phyloP scores from a whole-genome alignment of 345 rosid species.

The Nephelium lappaceum region DNA sequence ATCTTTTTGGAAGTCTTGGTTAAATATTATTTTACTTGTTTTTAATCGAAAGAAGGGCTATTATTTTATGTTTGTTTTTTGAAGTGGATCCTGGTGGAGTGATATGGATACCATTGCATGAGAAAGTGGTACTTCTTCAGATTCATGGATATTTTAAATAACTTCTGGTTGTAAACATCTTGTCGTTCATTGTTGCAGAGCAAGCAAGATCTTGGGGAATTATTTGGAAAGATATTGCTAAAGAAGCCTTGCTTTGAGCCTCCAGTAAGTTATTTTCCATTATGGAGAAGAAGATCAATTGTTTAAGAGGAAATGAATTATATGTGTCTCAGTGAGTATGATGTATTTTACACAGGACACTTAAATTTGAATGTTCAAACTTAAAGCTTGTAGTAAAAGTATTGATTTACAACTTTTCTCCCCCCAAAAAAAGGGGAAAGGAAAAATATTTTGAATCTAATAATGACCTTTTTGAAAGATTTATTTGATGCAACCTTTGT shows the following conservation, averaged over 20 bases:
- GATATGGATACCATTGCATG: neutral
- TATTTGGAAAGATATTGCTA: conserved; percentile 51
- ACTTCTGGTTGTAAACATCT: neutral
- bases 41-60: neutral
- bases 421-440: neutral
- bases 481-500: neutral
- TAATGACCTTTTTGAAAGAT: neutral
- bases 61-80: neutral
- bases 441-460: neutral
- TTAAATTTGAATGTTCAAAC: neutral
- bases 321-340: neutral
- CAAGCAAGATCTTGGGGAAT: conserved; percentile 48
- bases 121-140: neutral
- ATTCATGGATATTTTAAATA: neutral
- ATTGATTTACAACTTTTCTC: neutral
- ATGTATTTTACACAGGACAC: neutral
- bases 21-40: neutral
- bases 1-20: neutral
- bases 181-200: conserved; percentile 44
- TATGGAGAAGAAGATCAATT: neutral
- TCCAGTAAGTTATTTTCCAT: conserved; percentile 43
- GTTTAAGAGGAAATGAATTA: conserved; percentile 5
- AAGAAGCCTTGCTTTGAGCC: conserved; percentile 64
- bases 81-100: neutral
- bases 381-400: neutral